Evolutionary conservation across 2,329 filamentous ascomycete genomes (phyloP), one percentile per base, ranked within the genome.

Genomic region (Fusarium lateritium): DNA sequence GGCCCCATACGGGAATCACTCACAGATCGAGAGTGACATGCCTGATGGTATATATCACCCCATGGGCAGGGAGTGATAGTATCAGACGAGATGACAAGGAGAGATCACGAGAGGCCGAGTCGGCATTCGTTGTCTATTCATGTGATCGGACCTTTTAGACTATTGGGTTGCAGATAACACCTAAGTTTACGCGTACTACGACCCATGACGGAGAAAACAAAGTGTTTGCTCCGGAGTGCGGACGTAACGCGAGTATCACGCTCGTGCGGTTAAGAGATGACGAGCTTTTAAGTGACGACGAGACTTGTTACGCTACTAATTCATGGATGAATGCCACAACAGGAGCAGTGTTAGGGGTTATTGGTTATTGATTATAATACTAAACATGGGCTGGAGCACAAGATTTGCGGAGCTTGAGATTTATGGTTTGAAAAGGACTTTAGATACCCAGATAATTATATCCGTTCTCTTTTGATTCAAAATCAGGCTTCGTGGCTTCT

Each of bases 11-110:
- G 51, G 63, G 36, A 69, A 66, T 22, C 57, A 66, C 17, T 62
- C 67, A n/a, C 70, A 70, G 31, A 65, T 76, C 22, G 66, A 74
- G 47, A 61, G 67, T n/a, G 68, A 71, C 24, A 69, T 71, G 38
- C 67, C 68, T 19, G 71, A 72, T 44, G 64, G 51, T 19, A 36
- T 74, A 38, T 75, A 76, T 44, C 67, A 70, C 34, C 62, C 65
- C 45, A 73, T 76, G 47, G 62, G 53, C 31, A 72, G 65, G 34
- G 56, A 57, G 46, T 68, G 28, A 65, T 70, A 38, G 64, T 50
- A 49, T 33, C 42, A 53, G 33, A 43, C 22, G 36, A 38, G 17
- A 53, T 21, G 34, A 13, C 28, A 45, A 13, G 22, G 28, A 11
- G 39, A 56, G 31, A 28, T 17, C 28, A 21, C 17, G 11, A 26